These are phyloP conservation scores for Fusarium sp. DNA, from an alignment of 2,329 filamentous ascomycete genomes.

Conservation along the genomic window DNA sequence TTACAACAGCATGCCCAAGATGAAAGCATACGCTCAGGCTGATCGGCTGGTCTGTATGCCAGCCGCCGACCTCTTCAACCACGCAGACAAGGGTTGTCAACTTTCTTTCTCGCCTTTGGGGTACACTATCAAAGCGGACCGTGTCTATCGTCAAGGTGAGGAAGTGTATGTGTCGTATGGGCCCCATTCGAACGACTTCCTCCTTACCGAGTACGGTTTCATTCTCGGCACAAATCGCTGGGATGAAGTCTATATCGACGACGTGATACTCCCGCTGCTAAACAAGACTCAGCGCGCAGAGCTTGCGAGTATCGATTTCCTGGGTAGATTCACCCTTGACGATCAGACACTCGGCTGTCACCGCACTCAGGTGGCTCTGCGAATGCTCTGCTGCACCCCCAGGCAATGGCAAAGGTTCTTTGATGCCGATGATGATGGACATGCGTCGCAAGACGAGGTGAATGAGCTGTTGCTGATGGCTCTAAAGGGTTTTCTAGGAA, in stretches of 20 bases:
- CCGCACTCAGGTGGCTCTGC: slow-evolving; percentile 65
- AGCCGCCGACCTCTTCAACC: slow-evolving; percentile 79
- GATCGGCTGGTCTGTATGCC: slow-evolving; percentile 79
- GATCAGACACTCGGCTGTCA: slow-evolving; percentile 58
- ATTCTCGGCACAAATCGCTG: slow-evolving; percentile 60
- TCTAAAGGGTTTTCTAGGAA: slow-evolving; percentile 52
- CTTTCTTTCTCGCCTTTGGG: slow-evolving; percentile 63
- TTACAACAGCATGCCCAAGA: slow-evolving; percentile 64
- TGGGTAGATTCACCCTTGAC: slow-evolving; percentile 62
- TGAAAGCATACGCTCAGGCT: slow-evolving; percentile 57
- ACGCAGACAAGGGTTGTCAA: slow-evolving; percentile 61
- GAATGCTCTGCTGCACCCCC: slow-evolving; percentile 51
- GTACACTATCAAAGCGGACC: slow-evolving; percentile 66
- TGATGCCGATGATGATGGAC: slow-evolving; percentile 58
- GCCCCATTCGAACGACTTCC: slow-evolving; percentile 76
- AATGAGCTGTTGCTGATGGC: slow-evolving; percentile 52
- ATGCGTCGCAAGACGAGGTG: slow-evolving; percentile 58
- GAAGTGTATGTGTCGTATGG: slow-evolving; percentile 80
- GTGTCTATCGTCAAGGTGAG: slow-evolving; percentile 66
- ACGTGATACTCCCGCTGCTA: slow-evolving; percentile 58
- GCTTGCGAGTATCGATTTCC: slow-evolving; percentile 60
- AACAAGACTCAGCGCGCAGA: slow-evolving; percentile 51
- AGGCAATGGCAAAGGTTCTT: slow-evolving; percentile 55
- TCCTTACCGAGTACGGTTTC: slow-evolving; percentile 76
- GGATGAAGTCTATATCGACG: slow-evolving; percentile 64